phyloP scores from a whole-genome alignment of 495 filamentous ascomycete genomes.

The Aspergillus leporis region DNA sequence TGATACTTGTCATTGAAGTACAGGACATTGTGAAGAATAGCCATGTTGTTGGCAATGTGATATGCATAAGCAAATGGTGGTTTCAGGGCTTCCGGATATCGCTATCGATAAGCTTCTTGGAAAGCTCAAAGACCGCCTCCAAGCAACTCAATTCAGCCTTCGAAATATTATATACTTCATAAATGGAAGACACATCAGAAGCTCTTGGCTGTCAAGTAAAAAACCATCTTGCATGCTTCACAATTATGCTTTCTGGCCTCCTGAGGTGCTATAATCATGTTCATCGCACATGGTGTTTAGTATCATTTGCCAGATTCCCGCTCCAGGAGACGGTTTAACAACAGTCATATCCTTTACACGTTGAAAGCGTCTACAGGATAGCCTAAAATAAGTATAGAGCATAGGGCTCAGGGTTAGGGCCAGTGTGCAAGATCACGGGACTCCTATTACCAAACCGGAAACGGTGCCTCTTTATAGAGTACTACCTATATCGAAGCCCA shows the following conservation, averaged over 20 bases:
- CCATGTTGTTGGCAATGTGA: neutral
- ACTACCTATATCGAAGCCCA: too few relatives aligned
- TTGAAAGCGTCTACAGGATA: neutral
- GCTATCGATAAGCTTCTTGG: neutral
- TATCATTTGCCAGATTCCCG: neutral
- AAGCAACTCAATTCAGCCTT: too few relatives aligned
- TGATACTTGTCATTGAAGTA: too few relatives aligned
- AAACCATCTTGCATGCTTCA: neutral
- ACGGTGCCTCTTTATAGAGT: neutral
- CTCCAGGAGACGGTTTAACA: neutral
- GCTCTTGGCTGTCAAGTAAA: neutral
- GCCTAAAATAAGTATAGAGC: neutral
- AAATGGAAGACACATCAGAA: neutral
- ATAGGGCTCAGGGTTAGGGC: conserved; percentile 19
- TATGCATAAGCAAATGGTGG: neutral
- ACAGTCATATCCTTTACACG: neutral
- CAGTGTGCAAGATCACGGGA: conserved; percentile 10
- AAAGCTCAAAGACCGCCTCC: too few relatives aligned
- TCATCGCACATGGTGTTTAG: neutral
- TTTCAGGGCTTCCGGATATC: neutral
- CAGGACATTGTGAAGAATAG: neutral
- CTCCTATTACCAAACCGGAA: neutral
- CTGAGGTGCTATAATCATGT: neutral
- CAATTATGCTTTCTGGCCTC: neutral
- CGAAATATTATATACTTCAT: too few relatives aligned